Conservation (phyloP, 2,329 filamentous ascomycete species). For the Ophidiomyces ophidiicola region DNA sequence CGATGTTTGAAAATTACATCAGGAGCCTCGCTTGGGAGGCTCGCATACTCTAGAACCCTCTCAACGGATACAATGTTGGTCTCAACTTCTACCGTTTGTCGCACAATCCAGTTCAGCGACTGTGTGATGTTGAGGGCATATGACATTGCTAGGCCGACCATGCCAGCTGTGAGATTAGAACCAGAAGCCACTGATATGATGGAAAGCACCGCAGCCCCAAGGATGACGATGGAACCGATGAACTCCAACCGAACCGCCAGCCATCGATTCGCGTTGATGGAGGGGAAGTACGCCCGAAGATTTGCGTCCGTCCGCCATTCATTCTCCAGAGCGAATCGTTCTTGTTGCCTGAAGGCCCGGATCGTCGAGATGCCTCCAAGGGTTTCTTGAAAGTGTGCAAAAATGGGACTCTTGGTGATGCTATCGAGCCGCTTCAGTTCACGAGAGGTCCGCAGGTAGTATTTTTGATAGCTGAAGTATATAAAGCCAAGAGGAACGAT, state of each 20-base stretch:
- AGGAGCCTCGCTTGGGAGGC: slow-evolving; percentile 80
- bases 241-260: slow-evolving; percentile 90
- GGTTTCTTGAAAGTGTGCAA: slow-evolving; percentile 96
- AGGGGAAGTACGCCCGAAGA: slow-evolving; percentile 85
- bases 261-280: slow-evolving; percentile 89
- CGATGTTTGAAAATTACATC: slow-evolving; percentile 83
- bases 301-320: slow-evolving; percentile 97
- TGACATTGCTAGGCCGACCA: slow-evolving; percentile 89
- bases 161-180: slow-evolving; percentile 53
- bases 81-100: slow-evolving; percentile 98
- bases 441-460: slow-evolving; percentile 90
- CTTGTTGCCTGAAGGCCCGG: slow-evolving; percentile 80
- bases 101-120: slow-evolving; percentile 96
- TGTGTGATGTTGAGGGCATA: slow-evolving; percentile 95
- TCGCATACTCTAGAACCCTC: slow-evolving; percentile 89
- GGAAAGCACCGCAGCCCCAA: slow-evolving; percentile 69
- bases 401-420: slow-evolving; percentile 89
- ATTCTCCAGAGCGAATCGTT: slow-evolving; percentile 80
- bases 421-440: slow-evolving; percentile 94
- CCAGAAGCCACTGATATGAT: slow-evolving; percentile 66
- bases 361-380: slow-evolving; percentile 90
- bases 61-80: slow-evolving; percentile 99
- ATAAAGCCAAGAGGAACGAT: slow-evolving; percentile 69
- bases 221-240: slow-evolving; percentile 85
- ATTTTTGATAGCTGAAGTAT: slow-evolving; percentile 90